Evolutionary conservation across 768 basidiomycete genomes (phyloP).

Genomic region (Sistotremastrum suecicum): DNA sequence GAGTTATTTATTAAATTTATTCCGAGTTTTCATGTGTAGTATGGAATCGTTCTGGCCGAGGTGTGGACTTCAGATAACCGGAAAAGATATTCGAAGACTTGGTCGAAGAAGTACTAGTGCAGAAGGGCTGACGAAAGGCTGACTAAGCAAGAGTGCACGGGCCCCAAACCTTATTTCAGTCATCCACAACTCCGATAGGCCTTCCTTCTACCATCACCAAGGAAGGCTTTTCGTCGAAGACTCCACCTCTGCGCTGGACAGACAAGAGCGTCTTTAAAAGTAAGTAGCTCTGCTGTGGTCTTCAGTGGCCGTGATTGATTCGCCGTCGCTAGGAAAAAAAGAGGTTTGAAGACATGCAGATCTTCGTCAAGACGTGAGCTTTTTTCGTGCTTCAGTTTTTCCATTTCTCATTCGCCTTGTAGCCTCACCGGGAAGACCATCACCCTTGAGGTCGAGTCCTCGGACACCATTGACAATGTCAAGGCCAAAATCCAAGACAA

Average conservation of each 20-base stretch:
- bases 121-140: too few relatives aligned
- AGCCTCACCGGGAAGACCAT: conserved; percentile 99
- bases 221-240: conserved; percentile 59
- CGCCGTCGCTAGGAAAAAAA: background rate
- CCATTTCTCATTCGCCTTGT: conserved; percentile 8
- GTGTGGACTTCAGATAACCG: too few relatives aligned
- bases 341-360: conserved; percentile 57
- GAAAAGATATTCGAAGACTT: too few relatives aligned
- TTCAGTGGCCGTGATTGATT: background rate
- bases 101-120: too few relatives aligned
- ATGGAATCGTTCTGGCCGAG: too few relatives aligned
- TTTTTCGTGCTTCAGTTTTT: conserved; percentile 3
- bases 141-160: too few relatives aligned
- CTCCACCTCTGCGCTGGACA: conserved; percentile 92
- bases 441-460: conserved; percentile 95
- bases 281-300: background rate
- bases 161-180: too few relatives aligned
- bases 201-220: background rate
- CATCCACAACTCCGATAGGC: too few relatives aligned
- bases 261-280: conserved; percentile 53
- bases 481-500: conserved; percentile 97
- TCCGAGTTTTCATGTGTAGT: too few relatives aligned
- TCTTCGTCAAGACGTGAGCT: conserved; percentile 91
- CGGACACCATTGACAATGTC: conserved; percentile 96
- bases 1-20: too few relatives aligned